Conservation (phyloP, 2,329 filamentous ascomycete genomes). For the Cercospora berteroae region DNA sequence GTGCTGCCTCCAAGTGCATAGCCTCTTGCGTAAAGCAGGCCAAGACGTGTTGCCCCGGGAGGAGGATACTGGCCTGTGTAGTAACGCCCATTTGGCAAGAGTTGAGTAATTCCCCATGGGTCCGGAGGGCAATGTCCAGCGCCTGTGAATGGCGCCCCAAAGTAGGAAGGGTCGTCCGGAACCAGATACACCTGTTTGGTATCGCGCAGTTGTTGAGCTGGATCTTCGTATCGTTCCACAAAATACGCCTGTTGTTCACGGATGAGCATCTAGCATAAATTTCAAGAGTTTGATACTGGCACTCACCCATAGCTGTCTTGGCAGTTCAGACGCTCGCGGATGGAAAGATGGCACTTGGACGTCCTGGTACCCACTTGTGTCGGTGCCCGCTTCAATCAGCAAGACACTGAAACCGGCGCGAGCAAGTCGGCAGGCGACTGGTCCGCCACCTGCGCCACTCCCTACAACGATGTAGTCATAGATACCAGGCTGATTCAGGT, state of each 20-base stretch:
- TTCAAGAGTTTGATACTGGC: background rate
- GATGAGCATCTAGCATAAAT: conserved; percentile 39
- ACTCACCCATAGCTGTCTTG: conserved; percentile 13
- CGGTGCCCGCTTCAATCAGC: conserved; percentile 60
- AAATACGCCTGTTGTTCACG: background rate
- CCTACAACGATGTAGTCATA: conserved; percentile 61
- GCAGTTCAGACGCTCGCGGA: conserved; percentile 15
- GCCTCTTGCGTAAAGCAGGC: conserved; percentile 56
- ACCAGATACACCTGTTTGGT: conserved; percentile 9
- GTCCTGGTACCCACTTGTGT: conserved; percentile 52
- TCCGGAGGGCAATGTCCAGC: conserved; percentile 8
- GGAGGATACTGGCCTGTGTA: conserved; percentile 54
- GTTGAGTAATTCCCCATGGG: conserved; percentile 39
- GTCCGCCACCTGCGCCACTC: conserved; percentile 58
- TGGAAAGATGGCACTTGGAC: conserved; percentile 27
- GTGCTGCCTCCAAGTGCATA: conserved; percentile 58
- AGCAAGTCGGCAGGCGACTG: conserved; percentile 59
- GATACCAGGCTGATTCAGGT: conserved; percentile 11
- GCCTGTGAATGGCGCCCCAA: background rate
- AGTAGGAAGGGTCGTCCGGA: conserved; percentile 8
- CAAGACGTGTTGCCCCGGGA: conserved; percentile 1
- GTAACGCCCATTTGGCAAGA: conserved; percentile 42
- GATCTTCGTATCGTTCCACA: conserved; percentile 6
- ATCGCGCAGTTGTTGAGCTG: conserved; percentile 8
- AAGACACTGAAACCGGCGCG: conserved; percentile 57